These are phyloP conservation scores for Passalora sequoiae DNA, from an alignment of 2,329 filamentous ascomycete species.

Conservation along the genomic window DNA sequence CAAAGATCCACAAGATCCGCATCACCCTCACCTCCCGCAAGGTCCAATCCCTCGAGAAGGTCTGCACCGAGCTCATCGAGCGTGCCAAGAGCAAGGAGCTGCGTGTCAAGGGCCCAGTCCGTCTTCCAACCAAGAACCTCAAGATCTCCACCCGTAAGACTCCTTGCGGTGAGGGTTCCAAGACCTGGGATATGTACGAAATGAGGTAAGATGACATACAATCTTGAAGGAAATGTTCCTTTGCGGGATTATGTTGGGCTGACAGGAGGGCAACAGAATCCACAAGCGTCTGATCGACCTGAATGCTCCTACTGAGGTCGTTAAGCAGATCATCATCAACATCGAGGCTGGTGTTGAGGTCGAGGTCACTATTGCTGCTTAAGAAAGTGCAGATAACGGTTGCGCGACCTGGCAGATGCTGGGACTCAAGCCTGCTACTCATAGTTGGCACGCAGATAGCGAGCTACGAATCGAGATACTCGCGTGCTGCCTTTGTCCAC, in stretches of 20 bases:
- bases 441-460: slow-evolving; percentile 6
- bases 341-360: slow-evolving; percentile 75
- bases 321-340: slow-evolving; percentile 96
- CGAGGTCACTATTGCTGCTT: slow-evolving; percentile 86
- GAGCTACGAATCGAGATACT: neutral
- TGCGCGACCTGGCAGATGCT: slow-evolving; percentile 2
- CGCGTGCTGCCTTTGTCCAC: neutral
- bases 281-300: slow-evolving; percentile 48
- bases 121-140: slow-evolving; percentile 93
- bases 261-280: slow-evolving; percentile 29
- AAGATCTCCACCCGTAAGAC: slow-evolving; percentile 98
- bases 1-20: slow-evolving; percentile 95
- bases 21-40: slow-evolving; percentile 96
- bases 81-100: slow-evolving; percentile 98
- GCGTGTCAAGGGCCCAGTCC: slow-evolving; percentile 95
- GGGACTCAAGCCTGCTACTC: neutral
- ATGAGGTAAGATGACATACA: slow-evolving; percentile 70
- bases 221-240: slow-evolving; percentile 55
- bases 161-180: slow-evolving; percentile 98
- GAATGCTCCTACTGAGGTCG: slow-evolving; percentile 93
- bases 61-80: slow-evolving; percentile 96
- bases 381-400: slow-evolving; percentile 31
- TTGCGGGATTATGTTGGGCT: neutral
- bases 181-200: slow-evolving; percentile 99
- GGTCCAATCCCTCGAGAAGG: slow-evolving; percentile 93